Evolutionary conservation across 352 stramenopile species (phyloP), one percentile per base, ranked within the genome.

Genomic region (Phytophthora colocasiae): DNA sequence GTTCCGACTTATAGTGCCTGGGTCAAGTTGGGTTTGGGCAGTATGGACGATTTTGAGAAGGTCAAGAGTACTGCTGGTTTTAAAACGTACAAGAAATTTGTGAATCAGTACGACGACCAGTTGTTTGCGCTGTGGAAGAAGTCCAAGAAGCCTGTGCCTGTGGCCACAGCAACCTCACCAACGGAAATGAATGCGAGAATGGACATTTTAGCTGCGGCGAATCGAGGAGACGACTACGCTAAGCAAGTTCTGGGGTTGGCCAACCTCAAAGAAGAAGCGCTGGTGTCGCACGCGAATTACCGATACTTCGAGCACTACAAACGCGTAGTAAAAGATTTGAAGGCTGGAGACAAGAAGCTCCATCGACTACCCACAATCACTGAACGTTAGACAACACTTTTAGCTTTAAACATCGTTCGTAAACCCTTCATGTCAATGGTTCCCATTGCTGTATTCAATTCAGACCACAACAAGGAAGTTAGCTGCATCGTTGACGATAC

Each of bases 401-500:
- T 31, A 31, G 27, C 6, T 31, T 31, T 31, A 3, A 31, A 3
- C 27, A 31, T 31, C 4, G 27, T 31, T 8, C 27, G 27, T 22
- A 22, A 22, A 22, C 22, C 22, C 22, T 22, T 22, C 22, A 22
- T 22, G 22, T 22, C 19, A 2, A 2, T 22, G 27, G 27, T 31
- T 31, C 2, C 4, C 6, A 8, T 31, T 7, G 4, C 27, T 7
- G 6, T 12, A 9, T 22, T 34, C 19, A 49, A 49, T 10, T 49
- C 43, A 49, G 32, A 22, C 29, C 17, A 48, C 32, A n/a, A 63
- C 52, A n/a, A 82, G 39, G 36, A 71, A 82, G 31, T 63, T 52
- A 10, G 66, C 74, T 36, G 74, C 74, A 10, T 48, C 41, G 1
- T 55, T 44, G 8, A 83, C 63, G 36, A 80, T 62, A 11, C 39